A percentile compares a stretch with the other conserved stretches of the same genome.
Evolutionary conservation across 176 grass and related monocot species (phyloP).

Genomic region (Themeda triandra): DNA sequence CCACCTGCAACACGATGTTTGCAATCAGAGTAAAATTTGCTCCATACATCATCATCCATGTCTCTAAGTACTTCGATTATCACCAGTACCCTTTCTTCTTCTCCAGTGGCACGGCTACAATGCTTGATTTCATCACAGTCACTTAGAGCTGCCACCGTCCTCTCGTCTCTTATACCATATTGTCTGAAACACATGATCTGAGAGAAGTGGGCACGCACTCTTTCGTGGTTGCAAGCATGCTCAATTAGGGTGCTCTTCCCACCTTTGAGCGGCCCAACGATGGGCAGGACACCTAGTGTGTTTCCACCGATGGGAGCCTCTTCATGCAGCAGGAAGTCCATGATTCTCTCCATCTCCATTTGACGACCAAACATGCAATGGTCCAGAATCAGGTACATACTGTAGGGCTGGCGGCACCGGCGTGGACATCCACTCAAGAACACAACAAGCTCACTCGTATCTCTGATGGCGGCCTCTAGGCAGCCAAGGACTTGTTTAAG

Average conservation of each 20-base stretch:
- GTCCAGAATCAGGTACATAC: background rate
- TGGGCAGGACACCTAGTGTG: background rate
- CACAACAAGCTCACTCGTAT: background rate
- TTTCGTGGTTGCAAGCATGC: background rate
- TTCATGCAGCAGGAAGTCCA: background rate
- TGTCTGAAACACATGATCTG: background rate
- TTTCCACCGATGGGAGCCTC: too few relatives aligned
- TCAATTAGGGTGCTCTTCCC: constrained; percentile 24
- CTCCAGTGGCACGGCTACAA: background rate
- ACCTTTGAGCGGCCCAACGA: background rate
- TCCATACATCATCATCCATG: background rate
- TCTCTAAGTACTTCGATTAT: background rate
- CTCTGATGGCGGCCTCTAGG: background rate
- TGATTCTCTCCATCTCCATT: background rate
- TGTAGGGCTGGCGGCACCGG: background rate
- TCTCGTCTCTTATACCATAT: background rate
- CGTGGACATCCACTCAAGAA: background rate
- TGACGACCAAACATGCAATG: background rate
- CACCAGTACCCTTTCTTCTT: background rate
- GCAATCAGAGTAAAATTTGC: background rate
- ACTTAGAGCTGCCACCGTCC: background rate
- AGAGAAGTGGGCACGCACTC: background rate
- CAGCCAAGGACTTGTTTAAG: background rate
- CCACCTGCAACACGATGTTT: background rate
- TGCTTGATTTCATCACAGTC: background rate